Evolutionary conservation across 2,329 filamentous ascomycete genomes (phyloP), one percentile per base, ranked within the genome.

Genomic region (Penicillium digitatum): DNA sequence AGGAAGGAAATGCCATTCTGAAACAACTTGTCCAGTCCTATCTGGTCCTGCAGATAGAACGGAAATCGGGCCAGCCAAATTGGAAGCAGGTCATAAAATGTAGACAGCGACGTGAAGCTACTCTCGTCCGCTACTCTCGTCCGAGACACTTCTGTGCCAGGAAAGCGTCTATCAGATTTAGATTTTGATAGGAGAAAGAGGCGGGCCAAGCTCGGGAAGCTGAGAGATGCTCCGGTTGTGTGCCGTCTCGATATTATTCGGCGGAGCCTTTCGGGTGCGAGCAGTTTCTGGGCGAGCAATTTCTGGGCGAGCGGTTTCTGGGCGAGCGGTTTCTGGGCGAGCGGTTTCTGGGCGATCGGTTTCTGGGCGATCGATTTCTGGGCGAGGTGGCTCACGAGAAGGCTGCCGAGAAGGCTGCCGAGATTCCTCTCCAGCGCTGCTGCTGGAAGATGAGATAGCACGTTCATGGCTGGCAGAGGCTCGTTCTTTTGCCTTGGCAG

Each of bases 381-480:
- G 70, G 39, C 67, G 70, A 47, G 26, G 12, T 4, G 34, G 26
- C 12, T 48, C 34, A 11, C 45, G 45, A 38, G 24, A 5, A 16
- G n/a, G 24, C n/a, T 48, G 24, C n/a, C 46, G 34, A 20, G 24
- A 5, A 16, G n/a, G 24, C 10, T 48, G 24, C 12, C 46, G 34
- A 18, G 59, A 54, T 44, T 70, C 60, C 48, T 73, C 65, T 58
- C 67, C 49, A 76, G 79, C 63, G 43, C 78, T 82, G 61, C 84
- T 87, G 59, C 84, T 86, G 10, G 86, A 87, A 5, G 86, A 87
- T 3, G 86, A 87, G 12, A 84, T 68, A 31, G 81, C 81, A 40
- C 82, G 77, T 51, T 86, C 83, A 37, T 85, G 79, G n/a, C 59
- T 59, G 38, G 62, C 64, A 29, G 66, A 62, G 52, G 49, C 43